phyloP scores from a whole-genome alignment of 257 asterid genomes.

The Solanum piurae region DNA sequence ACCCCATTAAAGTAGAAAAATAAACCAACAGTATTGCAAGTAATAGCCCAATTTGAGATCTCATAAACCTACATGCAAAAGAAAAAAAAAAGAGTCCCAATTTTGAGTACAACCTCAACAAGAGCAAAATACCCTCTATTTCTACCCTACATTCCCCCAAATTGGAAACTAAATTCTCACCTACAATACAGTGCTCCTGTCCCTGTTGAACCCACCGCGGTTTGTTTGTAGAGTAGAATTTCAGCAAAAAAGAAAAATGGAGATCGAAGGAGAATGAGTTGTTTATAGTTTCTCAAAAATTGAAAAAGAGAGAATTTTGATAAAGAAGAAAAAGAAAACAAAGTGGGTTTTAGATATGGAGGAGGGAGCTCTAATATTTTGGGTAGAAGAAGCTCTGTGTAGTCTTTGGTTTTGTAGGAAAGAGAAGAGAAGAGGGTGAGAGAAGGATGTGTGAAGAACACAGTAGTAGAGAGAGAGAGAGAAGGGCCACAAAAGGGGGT shows the following conservation, averaged over 20 bases:
- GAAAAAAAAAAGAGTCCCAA: background rate
- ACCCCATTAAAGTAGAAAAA: background rate
- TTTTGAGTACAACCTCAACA: background rate
- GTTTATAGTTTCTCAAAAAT: background rate
- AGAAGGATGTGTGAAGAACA: background rate
- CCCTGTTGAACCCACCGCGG: background rate
- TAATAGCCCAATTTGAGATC: conserved; percentile 4
- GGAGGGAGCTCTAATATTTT: background rate
- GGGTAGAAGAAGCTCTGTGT: background rate
- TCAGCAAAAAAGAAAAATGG: background rate
- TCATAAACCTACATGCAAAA: background rate
- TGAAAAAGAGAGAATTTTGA: background rate
- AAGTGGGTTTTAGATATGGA: background rate
- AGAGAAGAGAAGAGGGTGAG: background rate
- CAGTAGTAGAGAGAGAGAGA: background rate
- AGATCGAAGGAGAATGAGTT: background rate
- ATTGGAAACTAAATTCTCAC: background rate
- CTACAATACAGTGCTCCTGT: background rate
- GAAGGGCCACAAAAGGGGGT: background rate
- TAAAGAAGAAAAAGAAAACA: background rate
- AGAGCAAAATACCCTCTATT: background rate
- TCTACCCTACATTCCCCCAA: background rate
- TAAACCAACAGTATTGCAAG: background rate
- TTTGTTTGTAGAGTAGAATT: background rate
- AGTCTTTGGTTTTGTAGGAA: conserved; percentile 1